Base-by-base conservation (phyloP, 2,329 filamentous ascomycete genomes). In the Pseudogymnoascus pannorum region DNA sequence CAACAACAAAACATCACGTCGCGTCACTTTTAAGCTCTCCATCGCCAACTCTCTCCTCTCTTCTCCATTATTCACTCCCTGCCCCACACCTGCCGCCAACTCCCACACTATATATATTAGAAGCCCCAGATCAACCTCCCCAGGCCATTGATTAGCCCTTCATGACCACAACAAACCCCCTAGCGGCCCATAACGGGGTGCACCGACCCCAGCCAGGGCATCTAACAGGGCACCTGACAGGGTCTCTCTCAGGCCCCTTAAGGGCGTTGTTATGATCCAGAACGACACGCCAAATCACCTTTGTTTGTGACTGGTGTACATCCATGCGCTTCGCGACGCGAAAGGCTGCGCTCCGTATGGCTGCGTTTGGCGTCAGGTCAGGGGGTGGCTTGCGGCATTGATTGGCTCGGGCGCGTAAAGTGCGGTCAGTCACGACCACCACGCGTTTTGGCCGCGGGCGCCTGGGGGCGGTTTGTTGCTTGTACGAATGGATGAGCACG, bases 361-460 rank as follows among this genome's bases (percentile, higher is more conserved):
- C 44, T 51, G 44, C 44, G 44, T 51, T 51, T 51, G 44, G 44
- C 44, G 44, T 51, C 44, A 51, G 44, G 44, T 51, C 44, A 51
- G 44, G 44, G 44, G 44, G 44, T 51, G 44, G 24, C 44, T 51
- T 51, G 44, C 14, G 12, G 44, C 14, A 51, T 51, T 51, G 44
- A 33, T 58, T 58, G 54, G 29, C 29, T 36, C n/a, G 54, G 29
- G 54, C 33, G 29, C 29, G 29, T 33, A 58, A 58, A 58, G 54
- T 58, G 54, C 54, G 16, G n/a, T n/a, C n/a, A n/a, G 31, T 35
- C 54, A 58, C 54, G 54, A 58, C 54, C 54, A 58, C 54, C 54
- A 58, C 54, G 54, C 54, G 54, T 58, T 58, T 18, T 51, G 24
- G 44, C 3, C 44, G n/a, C 14, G n/a, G 22, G 42, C 42, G 42